Conservation (phyloP, 345 rosid genomes). For the Arabidopsis arenosa region DNA sequence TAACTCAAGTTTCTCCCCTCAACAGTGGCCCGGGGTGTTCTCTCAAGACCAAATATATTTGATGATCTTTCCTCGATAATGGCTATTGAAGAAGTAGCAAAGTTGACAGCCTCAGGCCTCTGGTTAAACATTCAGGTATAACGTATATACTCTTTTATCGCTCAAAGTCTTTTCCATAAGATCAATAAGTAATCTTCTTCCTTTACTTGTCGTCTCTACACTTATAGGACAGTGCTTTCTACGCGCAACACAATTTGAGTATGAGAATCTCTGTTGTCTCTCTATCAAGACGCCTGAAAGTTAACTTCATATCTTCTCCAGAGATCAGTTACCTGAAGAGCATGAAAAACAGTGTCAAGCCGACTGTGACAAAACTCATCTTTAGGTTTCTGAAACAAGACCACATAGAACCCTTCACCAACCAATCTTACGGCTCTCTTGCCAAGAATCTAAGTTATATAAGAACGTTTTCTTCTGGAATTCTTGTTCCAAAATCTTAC, state of each 20-base stretch:
- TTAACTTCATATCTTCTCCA: conserved; percentile 73
- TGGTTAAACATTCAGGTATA: conserved; percentile 83
- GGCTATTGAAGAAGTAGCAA: conserved; percentile 46
- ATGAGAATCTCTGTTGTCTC: conserved; percentile 59
- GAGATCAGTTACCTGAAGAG: conserved; percentile 61
- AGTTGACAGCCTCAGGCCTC: conserved; percentile 45
- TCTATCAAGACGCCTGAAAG: conserved; percentile 43
- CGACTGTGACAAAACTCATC: conserved; percentile 53
- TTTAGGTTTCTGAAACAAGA: conserved; percentile 57
- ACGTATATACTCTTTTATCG: conserved; percentile 19
- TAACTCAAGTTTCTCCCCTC: conserved; percentile 17
- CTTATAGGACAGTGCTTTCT: conserved; percentile 66
- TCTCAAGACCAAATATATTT: conserved; percentile 50
- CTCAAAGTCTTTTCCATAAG: not conserved
- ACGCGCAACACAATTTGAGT: conserved; percentile 59
- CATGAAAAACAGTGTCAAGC: conserved; percentile 49
- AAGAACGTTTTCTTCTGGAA: conserved; percentile 79
- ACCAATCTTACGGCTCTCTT: conserved; percentile 65
- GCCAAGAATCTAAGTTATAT: conserved; percentile 60
- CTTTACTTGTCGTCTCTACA: conserved; percentile 16
- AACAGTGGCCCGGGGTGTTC: conserved; percentile 57
- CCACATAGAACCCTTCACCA: conserved; percentile 64
- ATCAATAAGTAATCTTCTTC: conserved; percentile 11
- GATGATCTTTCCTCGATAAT: conserved; percentile 38
- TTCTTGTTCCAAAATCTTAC: conserved; percentile 70